A percentile compares a stretch with the other conserved stretches of the same genome.
Conservation (phyloP, 2,329 filamentous ascomycete species). For the Aureobasidium sp. region DNA sequence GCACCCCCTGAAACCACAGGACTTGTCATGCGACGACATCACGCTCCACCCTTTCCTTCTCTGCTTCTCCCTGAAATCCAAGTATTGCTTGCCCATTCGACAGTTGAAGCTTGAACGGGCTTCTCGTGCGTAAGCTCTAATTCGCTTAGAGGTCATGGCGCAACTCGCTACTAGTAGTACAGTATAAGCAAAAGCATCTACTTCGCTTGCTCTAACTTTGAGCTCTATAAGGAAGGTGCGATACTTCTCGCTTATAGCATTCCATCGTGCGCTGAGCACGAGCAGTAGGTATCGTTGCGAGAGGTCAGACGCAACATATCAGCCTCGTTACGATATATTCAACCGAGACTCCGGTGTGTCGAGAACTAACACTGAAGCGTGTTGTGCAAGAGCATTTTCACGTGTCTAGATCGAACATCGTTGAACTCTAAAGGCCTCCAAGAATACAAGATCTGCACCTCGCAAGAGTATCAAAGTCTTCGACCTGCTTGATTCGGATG, state of each 20-base stretch:
- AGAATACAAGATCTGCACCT: neutral
- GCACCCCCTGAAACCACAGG: neutral
- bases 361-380: neutral
- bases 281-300: neutral
- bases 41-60: neutral
- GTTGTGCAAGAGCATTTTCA: neutral
- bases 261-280: neutral
- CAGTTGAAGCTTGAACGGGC: neutral
- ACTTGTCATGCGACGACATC: constrained; percentile 8
- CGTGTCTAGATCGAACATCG: neutral
- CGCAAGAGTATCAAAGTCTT: neutral
- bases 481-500: constrained; percentile 10
- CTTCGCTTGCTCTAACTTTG: neutral
- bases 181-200: constrained; percentile 11
- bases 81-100: neutral
- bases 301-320: neutral
- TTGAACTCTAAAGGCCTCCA: neutral
- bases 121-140: constrained; percentile 5
- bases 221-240: constrained; percentile 14
- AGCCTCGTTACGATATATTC: constrained; percentile 10
- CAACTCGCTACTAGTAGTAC: neutral
- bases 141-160: neutral
- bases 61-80: neutral
- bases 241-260: constrained; percentile 2
- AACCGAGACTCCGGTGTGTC: neutral